A percentile compares a stretch with the other conserved stretches of the same genome.
These are phyloP conservation scores for Pythium brassicae DNA, from an alignment of 352 stramenopile species.

Conservation along the genomic window DNA sequence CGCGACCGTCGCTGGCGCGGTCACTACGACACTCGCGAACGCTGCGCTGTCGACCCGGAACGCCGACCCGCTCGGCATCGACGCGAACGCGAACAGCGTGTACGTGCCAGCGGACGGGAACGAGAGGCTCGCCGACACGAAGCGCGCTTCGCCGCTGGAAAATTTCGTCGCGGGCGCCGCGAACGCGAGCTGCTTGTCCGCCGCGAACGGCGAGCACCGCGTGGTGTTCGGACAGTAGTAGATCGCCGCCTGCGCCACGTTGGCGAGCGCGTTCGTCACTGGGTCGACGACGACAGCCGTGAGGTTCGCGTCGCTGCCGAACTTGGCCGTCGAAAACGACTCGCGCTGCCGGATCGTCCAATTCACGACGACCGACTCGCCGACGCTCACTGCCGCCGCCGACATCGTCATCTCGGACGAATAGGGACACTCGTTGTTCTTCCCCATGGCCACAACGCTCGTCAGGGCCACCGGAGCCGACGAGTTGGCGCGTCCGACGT, in stretches of 20 bases:
- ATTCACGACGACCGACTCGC: constrained; percentile 14
- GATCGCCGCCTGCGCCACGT: constrained; percentile 31
- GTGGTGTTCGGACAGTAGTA: constrained; percentile 34
- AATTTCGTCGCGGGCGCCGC: constrained; percentile 31
- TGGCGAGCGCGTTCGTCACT: constrained; percentile 22
- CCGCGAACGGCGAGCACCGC: constrained; percentile 39
- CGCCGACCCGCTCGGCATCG: constrained; percentile 40
- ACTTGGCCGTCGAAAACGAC: constrained; percentile 14
- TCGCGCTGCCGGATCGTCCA: constrained; percentile 28
- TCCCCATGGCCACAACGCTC: constrained; percentile 30
- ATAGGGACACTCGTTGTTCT: constrained; percentile 42
- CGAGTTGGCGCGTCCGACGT: constrained; percentile 22
- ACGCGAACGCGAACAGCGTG: constrained; percentile 36
- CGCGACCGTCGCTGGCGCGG: constrained; percentile 6
- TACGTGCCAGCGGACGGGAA: constrained; percentile 40
- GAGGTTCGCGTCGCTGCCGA: constrained; percentile 21
- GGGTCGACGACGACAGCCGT: constrained; percentile 29
- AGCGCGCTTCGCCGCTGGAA: constrained; percentile 15
- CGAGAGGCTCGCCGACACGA: constrained; percentile 23
- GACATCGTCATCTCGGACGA: constrained; percentile 26
- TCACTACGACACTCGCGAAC: constrained; percentile 31
- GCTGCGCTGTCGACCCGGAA: constrained; percentile 37
- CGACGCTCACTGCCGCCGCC: constrained; percentile 16
- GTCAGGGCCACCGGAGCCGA: constrained; percentile 12
- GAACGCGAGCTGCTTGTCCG: constrained; percentile 28